These are phyloP conservation scores for Fusarium mangiferae DNA, from an alignment of 2,329 filamentous ascomycete genomes.

Conservation along the genomic window DNA sequence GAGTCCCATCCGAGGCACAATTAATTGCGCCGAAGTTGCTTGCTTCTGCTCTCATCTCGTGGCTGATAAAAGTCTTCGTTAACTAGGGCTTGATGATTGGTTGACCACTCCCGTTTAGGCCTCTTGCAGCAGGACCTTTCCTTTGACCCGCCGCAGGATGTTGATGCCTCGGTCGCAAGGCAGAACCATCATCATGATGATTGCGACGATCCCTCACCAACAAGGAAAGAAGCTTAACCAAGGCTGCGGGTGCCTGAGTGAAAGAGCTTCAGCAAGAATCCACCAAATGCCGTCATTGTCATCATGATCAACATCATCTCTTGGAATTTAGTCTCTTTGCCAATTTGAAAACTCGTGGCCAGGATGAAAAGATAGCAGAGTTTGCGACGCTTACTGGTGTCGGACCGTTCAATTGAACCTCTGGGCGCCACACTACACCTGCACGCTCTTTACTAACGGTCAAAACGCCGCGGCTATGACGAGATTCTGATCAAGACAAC, in stretches of 20 bases:
- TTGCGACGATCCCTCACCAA: conserved; percentile 29
- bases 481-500: conserved; percentile 14
- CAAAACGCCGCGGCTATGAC: conserved; percentile 9
- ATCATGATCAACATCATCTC: conserved; percentile 23
- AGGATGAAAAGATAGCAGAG: not conserved
- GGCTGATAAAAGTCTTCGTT: conserved; percentile 12
- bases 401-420: not conserved
- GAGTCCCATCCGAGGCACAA: conserved; percentile 5
- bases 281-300: conserved; percentile 32
- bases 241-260: conserved; percentile 2
- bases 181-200: conserved; percentile 19
- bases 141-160: conserved; percentile 9
- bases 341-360: not conserved
- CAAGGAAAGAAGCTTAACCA: conserved; percentile 34
- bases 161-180: conserved; percentile 38
- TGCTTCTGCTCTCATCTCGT: conserved; percentile 19
- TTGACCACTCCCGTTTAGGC: not conserved
- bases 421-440: conserved; percentile 10
- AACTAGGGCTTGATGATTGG: conserved; percentile 26
- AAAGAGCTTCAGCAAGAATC: conserved; percentile 3
- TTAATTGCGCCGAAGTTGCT: conserved; percentile 18
- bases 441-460: conserved; percentile 32
- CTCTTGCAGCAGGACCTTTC: conserved; percentile 24
- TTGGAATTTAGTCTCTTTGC: conserved; percentile 3
- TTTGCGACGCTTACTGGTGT: conserved; percentile 1